Conservation (phyloP, 495 filamentous ascomycete species). For the Evansstolkia leycettana region DNA sequence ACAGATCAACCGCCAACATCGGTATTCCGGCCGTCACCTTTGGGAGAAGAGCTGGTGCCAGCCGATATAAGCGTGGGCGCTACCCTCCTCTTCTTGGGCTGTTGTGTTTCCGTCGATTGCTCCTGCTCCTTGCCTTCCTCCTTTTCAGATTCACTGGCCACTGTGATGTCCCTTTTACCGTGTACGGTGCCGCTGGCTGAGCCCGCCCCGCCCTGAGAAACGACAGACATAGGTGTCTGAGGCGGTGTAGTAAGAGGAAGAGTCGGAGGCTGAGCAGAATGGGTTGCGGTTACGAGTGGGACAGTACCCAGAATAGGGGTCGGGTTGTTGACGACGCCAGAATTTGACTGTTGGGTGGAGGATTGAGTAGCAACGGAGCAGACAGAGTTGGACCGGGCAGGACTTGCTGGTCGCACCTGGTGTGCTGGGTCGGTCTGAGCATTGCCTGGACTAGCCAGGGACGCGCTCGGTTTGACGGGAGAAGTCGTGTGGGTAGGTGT, state of each 20-base stretch:
- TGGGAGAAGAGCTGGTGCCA: slow-evolving; percentile 10
- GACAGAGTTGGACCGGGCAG: slow-evolving; percentile 70
- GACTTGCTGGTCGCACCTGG: slow-evolving; percentile 54
- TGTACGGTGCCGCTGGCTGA: slow-evolving; percentile 33
- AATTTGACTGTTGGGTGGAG: slow-evolving; percentile 21
- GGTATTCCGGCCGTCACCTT: slow-evolving; percentile 8
- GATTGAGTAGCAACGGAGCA: slow-evolving; percentile 65
- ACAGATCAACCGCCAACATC: slow-evolving; percentile 6
- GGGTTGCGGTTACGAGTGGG: slow-evolving; percentile 58
- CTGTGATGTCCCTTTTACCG: slow-evolving; percentile 41
- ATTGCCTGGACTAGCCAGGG: slow-evolving; percentile 16
- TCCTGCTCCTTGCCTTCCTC: slow-evolving; percentile 45
- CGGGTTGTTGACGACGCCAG: slow-evolving; percentile 56
- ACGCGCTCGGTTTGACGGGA: slow-evolving; percentile 38
- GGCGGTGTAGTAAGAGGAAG: slow-evolving; percentile 66
- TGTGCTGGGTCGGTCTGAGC: slow-evolving; percentile 18
- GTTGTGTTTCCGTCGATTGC: slow-evolving; percentile 18
- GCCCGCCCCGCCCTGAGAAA: slow-evolving; percentile 28
- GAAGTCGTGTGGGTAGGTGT: slow-evolving; percentile 55
- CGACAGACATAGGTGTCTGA: slow-evolving; percentile 52
- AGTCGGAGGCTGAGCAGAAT: slow-evolving; percentile 42
- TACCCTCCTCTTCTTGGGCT: slow-evolving; percentile 62
- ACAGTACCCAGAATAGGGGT: slow-evolving; percentile 62
- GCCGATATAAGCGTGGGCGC: slow-evolving; percentile 57
- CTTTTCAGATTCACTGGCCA: slow-evolving; percentile 41